A percentile compares a stretch with the other conserved stretches of the same genome.
Conservation (phyloP, 2,329 filamentous ascomycete species). For the Sphaceloma murrayae region DNA sequence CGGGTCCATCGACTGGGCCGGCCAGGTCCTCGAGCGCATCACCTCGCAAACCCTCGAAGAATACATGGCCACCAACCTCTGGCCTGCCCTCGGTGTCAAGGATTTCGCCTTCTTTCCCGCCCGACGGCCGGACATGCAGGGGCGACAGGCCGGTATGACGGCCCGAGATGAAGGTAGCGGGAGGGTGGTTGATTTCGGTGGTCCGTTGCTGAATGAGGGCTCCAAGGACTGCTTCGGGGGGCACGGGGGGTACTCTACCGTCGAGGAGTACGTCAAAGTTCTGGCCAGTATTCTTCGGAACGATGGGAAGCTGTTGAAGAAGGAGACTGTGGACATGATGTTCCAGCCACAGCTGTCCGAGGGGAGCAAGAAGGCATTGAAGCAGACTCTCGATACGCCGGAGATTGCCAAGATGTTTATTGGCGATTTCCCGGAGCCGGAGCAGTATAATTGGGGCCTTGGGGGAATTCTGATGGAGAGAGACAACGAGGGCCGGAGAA, state of each 20-base stretch:
- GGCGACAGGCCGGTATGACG: slow-evolving; percentile 21
- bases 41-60: slow-evolving; percentile 37
- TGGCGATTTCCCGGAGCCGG: slow-evolving; percentile 26
- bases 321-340: slow-evolving; percentile 35
- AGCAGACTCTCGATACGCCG: slow-evolving; percentile 25
- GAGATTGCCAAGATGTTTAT: slow-evolving; percentile 28
- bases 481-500: slow-evolving; percentile 31
- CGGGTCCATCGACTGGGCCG: slow-evolving; percentile 44
- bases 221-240: slow-evolving; percentile 29
- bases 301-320: slow-evolving; percentile 40
- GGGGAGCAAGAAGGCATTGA: slow-evolving; percentile 22
- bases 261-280: slow-evolving; percentile 38
- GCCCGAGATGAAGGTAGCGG: slow-evolving; percentile 20
- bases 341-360: slow-evolving; percentile 40
- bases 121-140: slow-evolving; percentile 19
- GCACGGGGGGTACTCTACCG: slow-evolving; percentile 26
- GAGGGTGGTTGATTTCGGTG: slow-evolving; percentile 19
- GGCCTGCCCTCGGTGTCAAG: slow-evolving; percentile 36
- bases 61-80: slow-evolving; percentile 39
- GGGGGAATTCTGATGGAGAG: slow-evolving; percentile 37
- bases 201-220: slow-evolving; percentile 21
- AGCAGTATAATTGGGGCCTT: slow-evolving; percentile 32
- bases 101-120: slow-evolving; percentile 27
- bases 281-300: slow-evolving; percentile 40
- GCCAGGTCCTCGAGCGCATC: slow-evolving; percentile 41